Conservation (phyloP, 1,139 yeast species). For the Saccharomyces hybrid region DNA sequence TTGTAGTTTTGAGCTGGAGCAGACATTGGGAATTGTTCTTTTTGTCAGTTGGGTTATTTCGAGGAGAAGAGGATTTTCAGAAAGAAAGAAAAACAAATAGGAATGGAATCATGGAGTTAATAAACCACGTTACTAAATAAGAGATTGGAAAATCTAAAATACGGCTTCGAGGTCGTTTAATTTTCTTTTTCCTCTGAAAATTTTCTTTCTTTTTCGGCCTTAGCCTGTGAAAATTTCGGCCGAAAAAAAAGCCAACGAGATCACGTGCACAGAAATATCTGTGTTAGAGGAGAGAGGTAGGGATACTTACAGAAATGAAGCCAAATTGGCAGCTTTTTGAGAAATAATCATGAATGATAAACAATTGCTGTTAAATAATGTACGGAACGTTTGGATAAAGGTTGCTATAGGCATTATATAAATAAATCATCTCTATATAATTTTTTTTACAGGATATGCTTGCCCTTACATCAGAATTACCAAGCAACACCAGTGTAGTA, state of each 20-base stretch:
- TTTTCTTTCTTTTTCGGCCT: neutral
- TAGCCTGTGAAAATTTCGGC: neutral
- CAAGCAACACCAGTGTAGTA: constrained; percentile 37
- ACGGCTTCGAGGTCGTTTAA: neutral
- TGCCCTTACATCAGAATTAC: constrained; percentile 5
- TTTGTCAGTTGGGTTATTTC: neutral
- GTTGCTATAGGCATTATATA: neutral
- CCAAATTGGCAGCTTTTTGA: neutral
- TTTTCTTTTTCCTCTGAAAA: neutral
- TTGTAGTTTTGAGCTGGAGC: constrained; percentile 69
- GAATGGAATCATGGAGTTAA: neutral
- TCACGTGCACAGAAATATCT: neutral
- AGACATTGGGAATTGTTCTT: constrained; percentile 34
- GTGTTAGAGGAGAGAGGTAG: neutral
- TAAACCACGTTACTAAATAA: neutral
- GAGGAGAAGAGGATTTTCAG: neutral
- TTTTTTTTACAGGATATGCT: neutral
- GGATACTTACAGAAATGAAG: neutral
- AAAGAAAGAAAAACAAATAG: neutral
- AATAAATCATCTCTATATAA: neutral
- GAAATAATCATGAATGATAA: neutral
- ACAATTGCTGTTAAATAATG: neutral
- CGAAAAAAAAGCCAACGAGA: neutral
- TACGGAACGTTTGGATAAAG: neutral
- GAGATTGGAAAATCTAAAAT: neutral